Evolutionary conservation across 805 yeast species (phyloP), one percentile per base, ranked within the genome.

Genomic region (Pichia eremophila): DNA sequence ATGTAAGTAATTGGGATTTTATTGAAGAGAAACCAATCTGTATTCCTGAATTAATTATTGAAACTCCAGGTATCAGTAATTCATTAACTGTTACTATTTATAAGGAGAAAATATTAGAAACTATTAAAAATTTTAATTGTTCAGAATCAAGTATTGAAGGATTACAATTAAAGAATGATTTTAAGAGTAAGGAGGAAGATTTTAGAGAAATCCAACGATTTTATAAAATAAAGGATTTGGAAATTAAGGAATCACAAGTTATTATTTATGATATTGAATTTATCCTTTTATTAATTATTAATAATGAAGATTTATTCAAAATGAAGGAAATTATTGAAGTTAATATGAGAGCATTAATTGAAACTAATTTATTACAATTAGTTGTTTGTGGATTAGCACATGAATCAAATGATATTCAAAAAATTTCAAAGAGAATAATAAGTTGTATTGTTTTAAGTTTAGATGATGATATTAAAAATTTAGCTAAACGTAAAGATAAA

Each of bases 241-340:
- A 12, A 35, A 44, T 35, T 29, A 50, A 25, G 14, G 43, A 36
- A n/a, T 32, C 8, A 17, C 22, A 9, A 51, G 39, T 62, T 1
- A 60, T 69, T 0, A 53, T 66, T 8, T 85, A 89, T 61, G 91
- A 87, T 58, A 74, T 80, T n/a, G 80, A 83, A 57, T 86, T 89
- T 57, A 55, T 89, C 36, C 61, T 86, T 51, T 67, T 83, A 46
- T 58, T 81, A 50, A 63, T 82, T 5, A 60, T 83, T 36, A 83
- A 81, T 59, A 84, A 80, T 54, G 81, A 78, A 5, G 90, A 84
- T 51, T 66, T 85, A 32, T 72, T 84, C 39, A 53, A 43, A 46
- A 54, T 40, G 49, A 51, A 51, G 10, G 51, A 48, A 1, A 14
- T n/a, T 34, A 41, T 54, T 42, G 62, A 59, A 15, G 71, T 81